Evolutionary conservation across 1,284 basidiomycete genomes (phyloP).

Genomic region (Puccinia novopanici): DNA sequence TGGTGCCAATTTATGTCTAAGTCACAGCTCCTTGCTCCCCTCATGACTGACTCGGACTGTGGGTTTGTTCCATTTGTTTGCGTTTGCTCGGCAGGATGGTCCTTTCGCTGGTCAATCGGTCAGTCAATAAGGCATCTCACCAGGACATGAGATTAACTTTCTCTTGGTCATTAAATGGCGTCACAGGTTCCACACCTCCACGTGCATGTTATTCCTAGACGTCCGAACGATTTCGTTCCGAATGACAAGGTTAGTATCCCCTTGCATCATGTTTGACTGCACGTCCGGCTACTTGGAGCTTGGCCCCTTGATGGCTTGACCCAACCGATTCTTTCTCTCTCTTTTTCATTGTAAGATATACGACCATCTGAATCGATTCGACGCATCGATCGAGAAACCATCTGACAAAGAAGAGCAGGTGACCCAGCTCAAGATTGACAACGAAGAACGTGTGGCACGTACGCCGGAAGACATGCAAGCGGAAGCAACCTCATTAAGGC

Average conservation of each 20-base stretch:
- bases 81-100: slow-evolving; percentile 26
- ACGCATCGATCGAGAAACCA: not conserved
- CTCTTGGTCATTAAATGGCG: slow-evolving; percentile 52
- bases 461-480: slow-evolving; percentile 55
- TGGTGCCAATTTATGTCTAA: too few species aligned
- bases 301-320: not conserved
- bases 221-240: slow-evolving; percentile 56
- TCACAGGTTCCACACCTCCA: slow-evolving; percentile 57
- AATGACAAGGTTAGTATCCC: slow-evolving; percentile 56
- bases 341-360: too few species aligned
- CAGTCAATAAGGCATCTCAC: not conserved
- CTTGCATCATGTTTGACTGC: slow-evolving; percentile 50
- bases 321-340: not conserved
- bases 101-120: slow-evolving; percentile 47
- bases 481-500: slow-evolving; percentile 52
- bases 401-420: slow-evolving; percentile 2
- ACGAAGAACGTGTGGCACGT: slow-evolving; percentile 55
- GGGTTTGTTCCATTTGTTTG: too few species aligned
- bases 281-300: not conserved
- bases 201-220: slow-evolving; percentile 58
- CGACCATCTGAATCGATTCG: slow-evolving; percentile 45
- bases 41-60: too few species aligned
- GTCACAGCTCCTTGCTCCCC: too few species aligned
- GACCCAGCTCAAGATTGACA: slow-evolving; percentile 44
- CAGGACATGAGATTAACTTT: not conserved